Conservation (phyloP, 73 alveolate species). For the Tetrahymena thermophila region DNA sequence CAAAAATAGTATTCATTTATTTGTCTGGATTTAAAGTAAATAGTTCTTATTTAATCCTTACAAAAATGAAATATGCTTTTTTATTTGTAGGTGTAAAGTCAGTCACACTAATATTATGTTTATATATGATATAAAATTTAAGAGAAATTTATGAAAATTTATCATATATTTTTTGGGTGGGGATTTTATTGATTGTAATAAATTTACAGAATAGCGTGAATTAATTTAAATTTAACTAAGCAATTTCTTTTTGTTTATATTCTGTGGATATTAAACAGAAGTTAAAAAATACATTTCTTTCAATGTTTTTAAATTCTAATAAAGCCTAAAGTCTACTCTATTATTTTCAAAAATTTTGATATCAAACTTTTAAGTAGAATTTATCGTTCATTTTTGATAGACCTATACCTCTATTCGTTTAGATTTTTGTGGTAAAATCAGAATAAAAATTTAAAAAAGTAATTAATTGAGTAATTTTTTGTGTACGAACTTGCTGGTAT, state of each 20-base stretch:
- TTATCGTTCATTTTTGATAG: neutral
- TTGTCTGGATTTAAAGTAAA: neutral
- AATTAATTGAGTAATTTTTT: neutral
- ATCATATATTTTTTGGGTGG: neutral
- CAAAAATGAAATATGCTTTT: neutral
- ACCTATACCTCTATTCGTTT: neutral
- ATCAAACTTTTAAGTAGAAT: neutral
- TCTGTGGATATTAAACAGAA: neutral
- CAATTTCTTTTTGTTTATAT: neutral
- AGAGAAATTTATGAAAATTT: neutral
- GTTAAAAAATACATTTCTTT: neutral
- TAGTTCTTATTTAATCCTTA: neutral
- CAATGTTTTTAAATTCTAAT: neutral
- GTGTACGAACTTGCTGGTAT: neutral
- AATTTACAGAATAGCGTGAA: neutral
- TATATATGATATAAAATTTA: neutral
- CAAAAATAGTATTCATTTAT: neutral
- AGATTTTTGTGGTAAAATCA: neutral
- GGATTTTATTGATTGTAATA: neutral
- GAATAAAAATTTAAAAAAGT: neutral
- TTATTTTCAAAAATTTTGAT: too few relatives aligned
- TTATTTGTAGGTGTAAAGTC: neutral
- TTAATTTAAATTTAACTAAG: neutral
- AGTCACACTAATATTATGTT: neutral
- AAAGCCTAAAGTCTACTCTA: neutral